Base-by-base conservation (phyloP, 2,329 filamentous ascomycete species). In the Penicillium glabrum region DNA sequence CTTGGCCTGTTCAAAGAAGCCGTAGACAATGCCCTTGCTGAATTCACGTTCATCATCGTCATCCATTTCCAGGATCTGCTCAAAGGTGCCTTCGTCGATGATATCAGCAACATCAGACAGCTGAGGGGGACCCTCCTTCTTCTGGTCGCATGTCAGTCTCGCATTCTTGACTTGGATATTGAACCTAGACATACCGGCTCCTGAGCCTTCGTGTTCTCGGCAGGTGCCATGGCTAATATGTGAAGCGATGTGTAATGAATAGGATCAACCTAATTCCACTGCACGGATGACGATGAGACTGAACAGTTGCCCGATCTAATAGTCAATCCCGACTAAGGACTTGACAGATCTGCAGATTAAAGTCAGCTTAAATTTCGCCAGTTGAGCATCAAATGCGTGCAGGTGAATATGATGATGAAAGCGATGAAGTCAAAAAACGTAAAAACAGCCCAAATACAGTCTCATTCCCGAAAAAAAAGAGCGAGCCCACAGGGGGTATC, bases 11-110 rank as follows among this genome's bases (percentile, higher is more conserved):
- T 91, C 87, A 66, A 98, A 96, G 80, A 96, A 99, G 60, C 91
- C 91, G 71, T 86, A 89, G 48, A 98, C 93, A 64, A 99, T 93
- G 59, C 89, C 88, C 67, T 82, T 85, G 78, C 90, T 96, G 81
- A 98, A 98, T 48, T 96, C 91, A 67, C 87, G 84, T 62, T 93
- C 89, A 11, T 87, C 89, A 62, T 90, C 89, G 62, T 98, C 95
- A 74, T 99, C 95, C 93, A 99, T 97, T 77, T 98, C 95, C 61
- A 98, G 85, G 73, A 99, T 98, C 80, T 98, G 95, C 68, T 88
- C 87, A 69, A 99, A 99, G 55, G 92, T 96, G 54, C 77, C 73
- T 59, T 81, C 78, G 74, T 98, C 93, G 76, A 99, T 87, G 71
- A 83, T 82, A 63, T 95, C 89, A 58, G 86, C 87, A 63, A 91